These are phyloP conservation scores for Blastobotrys peoriensis DNA, from an alignment of 805 yeast genomes.

Conservation along the genomic window DNA sequence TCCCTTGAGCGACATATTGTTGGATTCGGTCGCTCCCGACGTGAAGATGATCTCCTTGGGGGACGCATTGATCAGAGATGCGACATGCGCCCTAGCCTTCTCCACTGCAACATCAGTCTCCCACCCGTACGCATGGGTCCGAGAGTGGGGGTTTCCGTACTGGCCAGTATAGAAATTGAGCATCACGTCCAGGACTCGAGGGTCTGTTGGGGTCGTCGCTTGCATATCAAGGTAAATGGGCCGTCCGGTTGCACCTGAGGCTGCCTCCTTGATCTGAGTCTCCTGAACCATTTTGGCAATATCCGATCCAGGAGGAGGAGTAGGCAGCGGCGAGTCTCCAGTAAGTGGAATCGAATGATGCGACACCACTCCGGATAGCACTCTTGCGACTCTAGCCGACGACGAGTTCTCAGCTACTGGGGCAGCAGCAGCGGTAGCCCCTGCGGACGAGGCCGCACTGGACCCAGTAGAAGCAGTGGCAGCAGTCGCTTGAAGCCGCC, in stretches of 20 bases:
- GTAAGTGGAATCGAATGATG: conserved; percentile 2
- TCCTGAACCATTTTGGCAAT: conserved; percentile 20
- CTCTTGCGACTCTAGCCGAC: conserved; percentile 15
- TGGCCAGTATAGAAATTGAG: conserved; percentile 59
- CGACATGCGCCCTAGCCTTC: conserved; percentile 74
- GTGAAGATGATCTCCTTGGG: conserved; percentile 96
- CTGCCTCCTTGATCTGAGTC: conserved; percentile 8
- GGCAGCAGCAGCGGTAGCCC: too few relatives aligned
- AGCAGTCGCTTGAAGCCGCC: not conserved
- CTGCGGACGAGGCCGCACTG: too few relatives aligned
- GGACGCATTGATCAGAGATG: conserved; percentile 82
- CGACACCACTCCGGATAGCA: conserved; percentile 14
- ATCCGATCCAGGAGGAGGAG: conserved; percentile 20
- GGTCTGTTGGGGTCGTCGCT: conserved; percentile 98
- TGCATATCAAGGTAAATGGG: conserved; percentile 97
- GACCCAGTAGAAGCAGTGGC: too few relatives aligned
- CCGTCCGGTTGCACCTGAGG: conserved; percentile 33
- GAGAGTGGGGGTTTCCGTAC: conserved; percentile 96
- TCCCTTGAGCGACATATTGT: conserved; percentile 93
- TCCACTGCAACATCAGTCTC: conserved; percentile 93
- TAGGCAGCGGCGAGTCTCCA: conserved; percentile 12
- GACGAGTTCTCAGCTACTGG: not conserved
- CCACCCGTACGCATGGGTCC: conserved; percentile 98
- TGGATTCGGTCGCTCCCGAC: conserved; percentile 96
- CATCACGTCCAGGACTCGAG: conserved; percentile 64